Percentiles rank a stretch among this genome's conserved stretches.
phyloP scores from a whole-genome alignment of 1,139 yeast species.

The Taphrina communis region DNA sequence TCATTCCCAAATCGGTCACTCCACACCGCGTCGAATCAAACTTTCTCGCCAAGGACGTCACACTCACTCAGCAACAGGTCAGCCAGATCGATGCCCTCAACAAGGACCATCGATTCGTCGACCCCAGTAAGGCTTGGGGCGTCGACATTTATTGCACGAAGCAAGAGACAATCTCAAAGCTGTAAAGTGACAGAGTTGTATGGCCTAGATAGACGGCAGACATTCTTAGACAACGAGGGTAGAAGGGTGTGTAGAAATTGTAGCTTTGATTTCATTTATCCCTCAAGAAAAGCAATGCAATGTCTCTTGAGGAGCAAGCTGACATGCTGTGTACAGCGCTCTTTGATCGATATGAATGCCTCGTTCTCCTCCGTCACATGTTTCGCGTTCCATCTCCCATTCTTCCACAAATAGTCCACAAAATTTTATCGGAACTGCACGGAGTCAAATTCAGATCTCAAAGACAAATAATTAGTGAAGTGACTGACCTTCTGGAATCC shows the following conservation, averaged over 20 bases:
- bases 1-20: constrained; percentile 68
- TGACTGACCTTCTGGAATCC: constrained; percentile 83
- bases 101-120: constrained; percentile 37
- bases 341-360: neutral
- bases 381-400: neutral
- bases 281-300: neutral
- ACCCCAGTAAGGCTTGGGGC: constrained; percentile 33
- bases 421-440: constrained; percentile 27
- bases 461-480: neutral
- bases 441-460: neutral
- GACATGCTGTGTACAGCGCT: neutral
- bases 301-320: neutral
- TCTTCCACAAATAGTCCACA: neutral
- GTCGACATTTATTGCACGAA: constrained; percentile 33
- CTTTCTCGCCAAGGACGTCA: constrained; percentile 55
- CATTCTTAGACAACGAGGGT: neutral
- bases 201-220: neutral
- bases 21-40: constrained; percentile 51
- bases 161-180: constrained; percentile 11
- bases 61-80: constrained; percentile 63
- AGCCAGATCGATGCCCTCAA: constrained; percentile 31
- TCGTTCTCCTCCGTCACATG: neutral
- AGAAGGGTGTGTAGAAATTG: constrained; percentile 8
- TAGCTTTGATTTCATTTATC: neutral
- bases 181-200: neutral